phyloP scores from a whole-genome alignment of 1,284 basidiomycete genomes.

The Taiwanofungus camphoratus region DNA sequence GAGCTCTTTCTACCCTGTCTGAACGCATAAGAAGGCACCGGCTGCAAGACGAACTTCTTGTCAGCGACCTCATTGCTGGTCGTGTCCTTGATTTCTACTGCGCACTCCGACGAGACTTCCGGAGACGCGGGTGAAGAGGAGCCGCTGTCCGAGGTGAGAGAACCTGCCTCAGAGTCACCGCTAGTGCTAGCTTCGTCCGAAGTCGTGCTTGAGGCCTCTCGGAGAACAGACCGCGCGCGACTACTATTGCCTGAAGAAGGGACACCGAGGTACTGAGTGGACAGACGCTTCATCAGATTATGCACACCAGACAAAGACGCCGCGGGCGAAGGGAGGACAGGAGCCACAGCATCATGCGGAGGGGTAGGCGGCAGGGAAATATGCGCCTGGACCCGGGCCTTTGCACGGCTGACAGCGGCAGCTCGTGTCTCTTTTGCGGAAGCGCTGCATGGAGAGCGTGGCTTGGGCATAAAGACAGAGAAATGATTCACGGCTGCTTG shows the following conservation, averaged over 20 bases:
- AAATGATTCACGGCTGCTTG: constrained; percentile 62
- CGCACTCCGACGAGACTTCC: constrained; percentile 40
- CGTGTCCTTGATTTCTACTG: constrained; percentile 36
- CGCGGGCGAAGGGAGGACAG: constrained; percentile 22
- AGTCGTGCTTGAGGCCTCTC: constrained; percentile 27
- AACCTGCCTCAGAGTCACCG: constrained; percentile 55
- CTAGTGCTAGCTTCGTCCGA: constrained; percentile 38
- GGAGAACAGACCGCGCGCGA: constrained; percentile 22
- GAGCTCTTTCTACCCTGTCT: constrained; percentile 36
- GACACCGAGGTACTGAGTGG: constrained; percentile 38
- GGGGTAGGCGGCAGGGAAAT: constrained; percentile 34
- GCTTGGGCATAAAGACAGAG: constrained; percentile 49
- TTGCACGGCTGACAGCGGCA: constrained; percentile 54
- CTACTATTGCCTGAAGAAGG: constrained; percentile 9
- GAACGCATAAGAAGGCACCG: constrained; percentile 39
- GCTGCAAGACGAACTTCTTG: constrained; percentile 35
- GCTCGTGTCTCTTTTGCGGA: constrained; percentile 40
- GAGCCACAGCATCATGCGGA: constrained; percentile 28
- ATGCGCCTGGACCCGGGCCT: constrained; percentile 48
- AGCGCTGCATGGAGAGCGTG: constrained; percentile 23
- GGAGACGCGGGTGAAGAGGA: constrained; percentile 41
- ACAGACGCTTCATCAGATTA: constrained; percentile 49
- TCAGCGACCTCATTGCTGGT: constrained; percentile 22
- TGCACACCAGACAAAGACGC: constrained; percentile 34
- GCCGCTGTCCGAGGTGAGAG: constrained; percentile 57